Percentiles rank a stretch among this genome's conserved stretches.
Evolutionary conservation across 345 rosid species (phyloP).

Genomic region (Dipteronia dyeriana): DNA sequence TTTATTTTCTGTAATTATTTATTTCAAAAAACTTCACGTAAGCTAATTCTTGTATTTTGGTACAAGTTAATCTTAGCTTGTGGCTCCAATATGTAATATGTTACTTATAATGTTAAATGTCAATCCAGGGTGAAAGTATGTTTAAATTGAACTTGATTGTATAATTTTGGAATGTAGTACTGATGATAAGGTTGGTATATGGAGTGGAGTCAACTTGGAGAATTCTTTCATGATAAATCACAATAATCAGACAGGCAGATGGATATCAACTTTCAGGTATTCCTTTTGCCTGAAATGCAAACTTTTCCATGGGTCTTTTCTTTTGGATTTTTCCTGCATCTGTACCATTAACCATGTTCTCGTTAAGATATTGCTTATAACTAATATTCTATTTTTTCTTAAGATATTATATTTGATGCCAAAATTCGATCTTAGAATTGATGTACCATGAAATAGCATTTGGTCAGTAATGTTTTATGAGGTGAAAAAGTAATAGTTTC

Average conservation of each 20-base stretch:
- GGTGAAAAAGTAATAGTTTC: too few species aligned
- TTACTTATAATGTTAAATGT: too few species aligned
- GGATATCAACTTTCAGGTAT: constrained; percentile 76
- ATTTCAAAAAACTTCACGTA: background rate
- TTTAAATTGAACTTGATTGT: background rate
- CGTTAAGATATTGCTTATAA: background rate
- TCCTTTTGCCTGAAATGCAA: constrained; percentile 10
- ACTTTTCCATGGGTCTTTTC: too few species aligned
- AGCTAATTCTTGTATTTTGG: background rate
- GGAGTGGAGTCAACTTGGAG: constrained; percentile 55
- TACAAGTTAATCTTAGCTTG: too few species aligned
- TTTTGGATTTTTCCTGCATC: too few species aligned
- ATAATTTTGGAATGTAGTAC: constrained; percentile 30
- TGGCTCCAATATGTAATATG: too few species aligned
- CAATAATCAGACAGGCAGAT: constrained; percentile 60
- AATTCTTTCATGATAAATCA: constrained; percentile 50
- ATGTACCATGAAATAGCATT: background rate
- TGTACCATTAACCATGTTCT: too few species aligned
- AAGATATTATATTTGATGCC: background rate
- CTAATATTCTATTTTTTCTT: too few species aligned
- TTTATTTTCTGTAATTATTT: background rate
- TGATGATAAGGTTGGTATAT: constrained; percentile 59
- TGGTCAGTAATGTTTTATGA: background rate
- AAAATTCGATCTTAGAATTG: background rate
- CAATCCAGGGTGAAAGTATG: too few species aligned